These are phyloP conservation scores for Filosporella fistucella DNA, from an alignment of 495 filamentous ascomycete genomes.

Conservation along the genomic window DNA sequence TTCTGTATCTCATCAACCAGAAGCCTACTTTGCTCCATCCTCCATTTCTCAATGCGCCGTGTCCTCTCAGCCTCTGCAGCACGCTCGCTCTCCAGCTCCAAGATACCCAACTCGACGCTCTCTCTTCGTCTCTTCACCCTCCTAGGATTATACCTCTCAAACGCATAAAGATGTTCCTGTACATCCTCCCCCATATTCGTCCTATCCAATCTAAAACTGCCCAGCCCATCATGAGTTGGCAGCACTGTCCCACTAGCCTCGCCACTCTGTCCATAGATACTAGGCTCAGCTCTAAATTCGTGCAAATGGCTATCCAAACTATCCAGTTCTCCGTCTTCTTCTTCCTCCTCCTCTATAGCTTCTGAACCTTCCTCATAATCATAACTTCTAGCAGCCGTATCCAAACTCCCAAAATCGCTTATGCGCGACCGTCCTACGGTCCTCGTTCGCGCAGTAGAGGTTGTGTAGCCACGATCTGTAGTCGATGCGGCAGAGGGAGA, in stretches of 20 bases:
- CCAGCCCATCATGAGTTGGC: constrained; percentile 87
- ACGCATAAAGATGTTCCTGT: constrained; percentile 80
- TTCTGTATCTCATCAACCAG: constrained; percentile 84
- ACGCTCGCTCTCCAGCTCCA: constrained; percentile 55
- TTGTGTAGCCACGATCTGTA: constrained; percentile 61
- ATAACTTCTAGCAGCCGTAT: constrained; percentile 52
- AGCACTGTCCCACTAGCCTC: constrained; percentile 45
- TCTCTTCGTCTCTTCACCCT: constrained; percentile 64
- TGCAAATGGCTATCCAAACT: constrained; percentile 88
- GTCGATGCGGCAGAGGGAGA: constrained; percentile 65
- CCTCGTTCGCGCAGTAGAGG: constrained; percentile 65
- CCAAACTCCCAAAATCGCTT: constrained; percentile 83
- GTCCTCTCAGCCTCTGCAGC: constrained; percentile 62
- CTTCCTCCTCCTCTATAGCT: constrained; percentile 45
- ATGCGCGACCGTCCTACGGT: constrained; percentile 72
- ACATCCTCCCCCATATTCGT: constrained; percentile 39
- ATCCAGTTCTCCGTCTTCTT: constrained; percentile 75
- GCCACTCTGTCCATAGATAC: constrained; percentile 27
- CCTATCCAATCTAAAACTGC: constrained; percentile 60
- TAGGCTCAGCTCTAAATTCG: constrained; percentile 67
- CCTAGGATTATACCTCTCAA: constrained; percentile 75
- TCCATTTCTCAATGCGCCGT: constrained; percentile 83
- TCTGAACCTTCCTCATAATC: constrained; percentile 41
- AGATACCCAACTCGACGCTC: constrained; percentile 46
- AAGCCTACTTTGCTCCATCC: constrained; percentile 81